Percentiles rank a stretch among this genome's conserved stretches.
Evolutionary conservation across 2,329 filamentous ascomycete genomes (phyloP).

Genomic region (Colletotrichum costaricense): DNA sequence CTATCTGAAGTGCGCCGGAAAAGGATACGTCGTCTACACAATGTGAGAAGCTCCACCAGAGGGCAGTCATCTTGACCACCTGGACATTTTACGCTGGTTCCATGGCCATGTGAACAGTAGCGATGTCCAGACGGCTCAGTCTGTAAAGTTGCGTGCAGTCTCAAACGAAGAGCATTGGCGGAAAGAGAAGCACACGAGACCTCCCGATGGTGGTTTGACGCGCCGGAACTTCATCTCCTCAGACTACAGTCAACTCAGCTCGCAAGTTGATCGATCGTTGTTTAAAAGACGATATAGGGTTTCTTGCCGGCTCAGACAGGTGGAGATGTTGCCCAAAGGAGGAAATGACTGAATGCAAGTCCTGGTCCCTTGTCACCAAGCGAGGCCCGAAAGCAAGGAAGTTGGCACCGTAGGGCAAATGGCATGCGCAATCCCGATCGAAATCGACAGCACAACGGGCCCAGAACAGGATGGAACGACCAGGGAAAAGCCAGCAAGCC

Average conservation of each 20-base stretch:
- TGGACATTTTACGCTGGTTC: neutral
- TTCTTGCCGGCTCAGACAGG: slow-evolving; percentile 22
- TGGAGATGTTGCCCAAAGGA: slow-evolving; percentile 20
- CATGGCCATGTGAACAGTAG: neutral
- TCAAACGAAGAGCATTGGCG: neutral
- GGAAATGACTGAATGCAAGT: slow-evolving; percentile 11
- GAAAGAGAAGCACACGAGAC: neutral
- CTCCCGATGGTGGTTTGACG: neutral
- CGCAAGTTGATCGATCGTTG: neutral
- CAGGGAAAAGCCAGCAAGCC: slow-evolving; percentile 15
- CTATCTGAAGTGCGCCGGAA: neutral
- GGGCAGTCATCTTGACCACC: neutral
- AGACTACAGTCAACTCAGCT: neutral
- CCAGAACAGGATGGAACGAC: slow-evolving; percentile 32
- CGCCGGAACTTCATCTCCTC: slow-evolving; percentile 32
- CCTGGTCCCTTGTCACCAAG: slow-evolving; percentile 8
- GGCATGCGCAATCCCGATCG: slow-evolving; percentile 20
- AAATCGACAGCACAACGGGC: slow-evolving; percentile 15
- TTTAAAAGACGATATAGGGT: slow-evolving; percentile 5
- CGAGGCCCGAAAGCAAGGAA: slow-evolving; percentile 30
- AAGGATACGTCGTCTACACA: neutral
- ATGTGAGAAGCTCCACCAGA: neutral
- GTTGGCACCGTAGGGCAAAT: slow-evolving; percentile 1
- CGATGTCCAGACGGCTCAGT: neutral
- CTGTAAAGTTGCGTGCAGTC: neutral